Evolutionary conservation across 2,329 filamentous ascomycete species (phyloP), one percentile per base, ranked within the genome.

Genomic region (Stagonosporopsis chrysanthemi): DNA sequence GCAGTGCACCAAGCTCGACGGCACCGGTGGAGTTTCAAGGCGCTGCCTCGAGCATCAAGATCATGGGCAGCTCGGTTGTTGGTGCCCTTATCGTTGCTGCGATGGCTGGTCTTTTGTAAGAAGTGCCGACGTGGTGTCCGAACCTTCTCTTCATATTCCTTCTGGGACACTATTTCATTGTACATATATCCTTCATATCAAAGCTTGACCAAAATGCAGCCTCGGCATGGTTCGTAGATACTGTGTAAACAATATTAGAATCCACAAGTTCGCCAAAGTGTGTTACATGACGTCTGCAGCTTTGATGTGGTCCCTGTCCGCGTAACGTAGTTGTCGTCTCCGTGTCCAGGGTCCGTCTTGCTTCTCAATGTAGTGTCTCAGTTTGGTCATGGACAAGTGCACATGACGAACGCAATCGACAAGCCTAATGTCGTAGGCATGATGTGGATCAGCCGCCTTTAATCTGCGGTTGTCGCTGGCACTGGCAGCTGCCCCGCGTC

Each of bases 21-120:
- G 45, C 50, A 24, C 64, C 65, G 12, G 38, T 48, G 19, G 43
- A 65, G 47, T 75, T 75, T 47, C 42, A 58, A 4, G 72, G 73
- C 28, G 66, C 64, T 31, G 72, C 65, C 3, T 58, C 56, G 39
- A 65, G 46, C 53, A 29, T 62, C 14, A 63, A 60, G 45, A 43
- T 56, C 12, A 61, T 62, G 33, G 47, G 53, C 22, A 46, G 59
- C 50, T 69, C 68, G 7, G 35, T 71, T 33, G 26, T 72, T 14
- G 65, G 55, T 22, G 65, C 67, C 2, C 28, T 64, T 9, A 56
- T 58, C 7, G 41, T 71, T 28, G 69, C 65, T 15, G 33, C 64
- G 24, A 45, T 65, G 22, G 61, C 61, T 42, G 64, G 61, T 28
- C 46, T 73, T 17, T 52, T 71, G 57, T 74, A 73, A 52, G 47